phyloP scores from a whole-genome alignment of 768 basidiomycete species.

The Pseudohyphozyma bogoriensis region DNA sequence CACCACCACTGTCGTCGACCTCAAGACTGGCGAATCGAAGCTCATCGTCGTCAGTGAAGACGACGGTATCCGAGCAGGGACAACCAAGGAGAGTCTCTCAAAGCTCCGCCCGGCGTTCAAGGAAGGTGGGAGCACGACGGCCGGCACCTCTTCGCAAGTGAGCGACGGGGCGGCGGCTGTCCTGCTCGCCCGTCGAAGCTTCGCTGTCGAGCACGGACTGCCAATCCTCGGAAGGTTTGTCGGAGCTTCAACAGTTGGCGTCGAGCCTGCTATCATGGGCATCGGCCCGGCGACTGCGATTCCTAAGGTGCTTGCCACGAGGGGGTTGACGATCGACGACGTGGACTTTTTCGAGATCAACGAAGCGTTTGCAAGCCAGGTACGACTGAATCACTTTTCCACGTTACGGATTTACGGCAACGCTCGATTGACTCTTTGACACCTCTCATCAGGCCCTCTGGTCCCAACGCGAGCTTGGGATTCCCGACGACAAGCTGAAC shows the following conservation, averaged over 20 bases:
- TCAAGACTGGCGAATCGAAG: slow-evolving; percentile 49
- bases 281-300: slow-evolving; percentile 41
- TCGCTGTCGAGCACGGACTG: slow-evolving; percentile 71
- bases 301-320: slow-evolving; percentile 55
- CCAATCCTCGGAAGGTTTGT: slow-evolving; percentile 80
- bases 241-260: slow-evolving; percentile 58
- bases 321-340: slow-evolving; percentile 57
- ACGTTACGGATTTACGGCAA: too few species aligned
- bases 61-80: slow-evolving; percentile 41
- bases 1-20: slow-evolving; percentile 46
- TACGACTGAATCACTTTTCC: too few species aligned
- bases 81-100: slow-evolving; percentile 68
- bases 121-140: slow-evolving; percentile 43
- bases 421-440: too few species aligned
- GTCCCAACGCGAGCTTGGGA: slow-evolving; percentile 42
- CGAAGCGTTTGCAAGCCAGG: slow-evolving; percentile 31
- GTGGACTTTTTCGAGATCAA: slow-evolving; percentile 60
- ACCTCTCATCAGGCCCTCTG: too few species aligned
- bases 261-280: slow-evolving; percentile 39
- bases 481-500: slow-evolving; percentile 63
- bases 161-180: slow-evolving; percentile 84
- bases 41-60: slow-evolving; percentile 34
- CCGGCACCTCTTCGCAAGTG: slow-evolving; percentile 34
- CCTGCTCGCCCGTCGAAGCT: slow-evolving; percentile 64
- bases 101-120: slow-evolving; percentile 74